Conservation (phyloP, 306 rosid genomes). For the Malus fusca region DNA sequence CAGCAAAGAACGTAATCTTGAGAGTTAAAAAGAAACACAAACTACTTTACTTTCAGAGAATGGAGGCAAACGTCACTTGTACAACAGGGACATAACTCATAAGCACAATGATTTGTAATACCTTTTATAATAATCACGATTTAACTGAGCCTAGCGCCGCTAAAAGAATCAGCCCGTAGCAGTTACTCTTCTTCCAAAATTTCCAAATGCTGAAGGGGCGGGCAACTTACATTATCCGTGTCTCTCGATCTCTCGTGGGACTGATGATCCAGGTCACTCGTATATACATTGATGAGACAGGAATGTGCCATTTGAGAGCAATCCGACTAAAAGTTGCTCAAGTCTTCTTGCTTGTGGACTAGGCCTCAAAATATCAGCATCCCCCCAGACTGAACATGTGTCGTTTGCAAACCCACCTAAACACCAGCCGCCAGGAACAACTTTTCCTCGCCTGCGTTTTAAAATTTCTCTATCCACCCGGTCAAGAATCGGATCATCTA, state of each 20-base stretch:
- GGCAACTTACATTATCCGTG: background rate
- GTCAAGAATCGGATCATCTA: conserved; percentile 62
- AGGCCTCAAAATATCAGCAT: conserved; percentile 86
- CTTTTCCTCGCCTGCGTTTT: conserved; percentile 36
- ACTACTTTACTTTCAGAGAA: background rate
- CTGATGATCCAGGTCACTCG: conserved; percentile 27
- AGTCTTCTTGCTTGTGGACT: conserved; percentile 66
- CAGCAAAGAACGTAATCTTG: background rate
- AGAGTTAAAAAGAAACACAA: background rate
- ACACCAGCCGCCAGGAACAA: conserved; percentile 97
- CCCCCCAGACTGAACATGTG: conserved; percentile 85
- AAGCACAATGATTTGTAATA: background rate
- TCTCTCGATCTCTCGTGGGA: background rate
- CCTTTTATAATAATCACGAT: conserved; percentile 6
- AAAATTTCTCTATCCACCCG: conserved; percentile 63
- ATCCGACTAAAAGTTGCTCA: conserved; percentile 55
- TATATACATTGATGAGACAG: conserved; percentile 45
- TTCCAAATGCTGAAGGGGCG: background rate
- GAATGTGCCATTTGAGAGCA: conserved; percentile 57
- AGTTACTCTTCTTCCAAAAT: background rate
- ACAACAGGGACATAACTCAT: background rate
- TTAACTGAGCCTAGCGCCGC: background rate
- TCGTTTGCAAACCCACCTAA: conserved; percentile 65
- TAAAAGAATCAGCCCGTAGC: background rate
- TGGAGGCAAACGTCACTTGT: background rate